Evolutionary conservation across 2,329 filamentous ascomycete genomes (phyloP).

Genomic region (Aspergillus nomiae): DNA sequence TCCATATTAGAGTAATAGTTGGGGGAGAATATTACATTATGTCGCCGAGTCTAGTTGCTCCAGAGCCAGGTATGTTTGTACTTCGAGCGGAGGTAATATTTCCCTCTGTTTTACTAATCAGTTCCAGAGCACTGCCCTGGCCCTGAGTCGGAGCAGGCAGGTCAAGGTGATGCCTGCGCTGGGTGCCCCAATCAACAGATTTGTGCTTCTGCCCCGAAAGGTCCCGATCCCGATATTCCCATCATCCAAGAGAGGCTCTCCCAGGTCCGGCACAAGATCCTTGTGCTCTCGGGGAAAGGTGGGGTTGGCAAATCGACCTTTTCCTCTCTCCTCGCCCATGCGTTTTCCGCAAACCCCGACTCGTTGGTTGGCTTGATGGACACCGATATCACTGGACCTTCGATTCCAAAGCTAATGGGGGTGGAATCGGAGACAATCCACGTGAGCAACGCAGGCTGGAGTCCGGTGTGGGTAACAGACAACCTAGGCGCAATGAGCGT

Average conservation of each 20-base stretch:
- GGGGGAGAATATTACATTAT: slow-evolving; percentile 49
- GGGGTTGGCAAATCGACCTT: slow-evolving; percentile 97
- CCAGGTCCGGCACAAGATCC: slow-evolving; percentile 84
- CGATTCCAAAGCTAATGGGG: slow-evolving; percentile 98
- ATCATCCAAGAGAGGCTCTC: slow-evolving; percentile 81
- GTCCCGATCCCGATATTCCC: slow-evolving; percentile 90
- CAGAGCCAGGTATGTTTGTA: slow-evolving; percentile 69
- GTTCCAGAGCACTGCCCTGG: slow-evolving; percentile 83
- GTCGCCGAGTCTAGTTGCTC: slow-evolving; percentile 87
- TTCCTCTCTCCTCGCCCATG: slow-evolving; percentile 82
- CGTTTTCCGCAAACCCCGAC: slow-evolving; percentile 78
- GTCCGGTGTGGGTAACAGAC: slow-evolving; percentile 91
- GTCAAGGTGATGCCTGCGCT: slow-evolving; percentile 77
- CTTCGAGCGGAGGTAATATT: slow-evolving; percentile 1
- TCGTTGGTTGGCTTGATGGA: slow-evolving; percentile 93
- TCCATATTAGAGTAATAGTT: background rate
- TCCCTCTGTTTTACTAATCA: slow-evolving; percentile 8
- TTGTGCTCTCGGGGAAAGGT: slow-evolving; percentile 91
- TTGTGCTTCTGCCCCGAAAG: slow-evolving; percentile 91
- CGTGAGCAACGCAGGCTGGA: slow-evolving; percentile 85
- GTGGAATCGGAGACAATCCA: slow-evolving; percentile 94
- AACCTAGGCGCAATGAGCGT: slow-evolving; percentile 96
- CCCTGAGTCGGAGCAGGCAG: slow-evolving; percentile 59
- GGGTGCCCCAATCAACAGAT: slow-evolving; percentile 96
- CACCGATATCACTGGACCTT: slow-evolving; percentile 94